Base-by-base conservation (phyloP, 148 eudicot genomes). In the Suaeda aralocaspica region DNA sequence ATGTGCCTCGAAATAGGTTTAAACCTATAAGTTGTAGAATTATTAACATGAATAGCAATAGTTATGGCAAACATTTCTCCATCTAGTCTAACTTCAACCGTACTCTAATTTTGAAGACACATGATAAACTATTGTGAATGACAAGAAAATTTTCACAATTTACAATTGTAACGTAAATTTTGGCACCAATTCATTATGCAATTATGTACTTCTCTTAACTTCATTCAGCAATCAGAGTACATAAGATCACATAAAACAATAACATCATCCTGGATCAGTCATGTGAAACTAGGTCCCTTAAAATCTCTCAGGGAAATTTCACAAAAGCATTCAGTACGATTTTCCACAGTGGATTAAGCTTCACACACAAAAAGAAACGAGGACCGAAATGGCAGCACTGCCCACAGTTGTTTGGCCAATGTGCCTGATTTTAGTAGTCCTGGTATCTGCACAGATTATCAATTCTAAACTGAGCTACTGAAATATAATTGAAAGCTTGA, bases 281-380 rank as follows among this genome's bases (percentile, higher is more conserved):
- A 56, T n/a, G n/a, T 31, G 25, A 62, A 25, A 26, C 42, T 18
- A n/a, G n/a, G 63, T 26, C 34, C 30, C 18, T 21, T 34, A 6
- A 41, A 36, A 33, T 33, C 21, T 45, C 6, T n/a, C 5, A 22
- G 7, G 29, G 25, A 69, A 9, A 68, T 18, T 29, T 18, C 31
- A 26, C 70, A 61, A 29, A 46, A 64, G 19, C 64, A 11, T 72
- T 78, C 66, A 88, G 64, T 86, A 86, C n/a, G 89, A 89, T 67
- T 82, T 92, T 52, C 98, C 96, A 74, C 98, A 92, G 41, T 90
- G 98, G 68, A 92, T 90, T 72, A 92, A 90, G 83, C 98, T 90
- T 70, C 98, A n/a, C n/a, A n/a, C 96, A 70, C 93, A 92, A 57
- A 96, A 96, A 34, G 90, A 82, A 80, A 92, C 90, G 68, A 92